These are phyloP conservation scores for Syzygium grande DNA, from an alignment of 345 rosid species.

Conservation along the genomic window DNA sequence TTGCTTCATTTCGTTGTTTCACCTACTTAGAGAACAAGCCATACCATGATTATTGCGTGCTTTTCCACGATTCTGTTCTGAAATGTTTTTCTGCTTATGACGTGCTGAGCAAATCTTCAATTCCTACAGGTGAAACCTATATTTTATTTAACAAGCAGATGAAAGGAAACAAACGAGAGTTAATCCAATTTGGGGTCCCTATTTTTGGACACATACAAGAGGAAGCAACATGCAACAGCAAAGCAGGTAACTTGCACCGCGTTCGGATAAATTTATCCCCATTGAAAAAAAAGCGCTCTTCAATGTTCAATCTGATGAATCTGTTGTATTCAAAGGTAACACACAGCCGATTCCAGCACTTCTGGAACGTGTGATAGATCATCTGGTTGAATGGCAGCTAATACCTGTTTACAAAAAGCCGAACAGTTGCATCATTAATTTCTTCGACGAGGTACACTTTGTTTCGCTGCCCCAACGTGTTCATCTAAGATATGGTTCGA, in stretches of 20 bases:
- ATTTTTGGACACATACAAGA: conserved; percentile 69
- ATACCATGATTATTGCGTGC: background rate
- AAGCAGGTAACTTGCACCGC: conserved; percentile 32
- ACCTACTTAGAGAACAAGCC: background rate
- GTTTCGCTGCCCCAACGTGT: conserved; percentile 6
- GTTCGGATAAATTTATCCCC: background rate
- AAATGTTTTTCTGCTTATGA: background rate
- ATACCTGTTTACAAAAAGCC: conserved; percentile 88
- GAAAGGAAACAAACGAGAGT: conserved; percentile 88
- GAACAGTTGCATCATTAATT: conserved; percentile 87
- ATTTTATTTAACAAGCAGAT: conserved; percentile 92
- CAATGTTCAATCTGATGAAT: background rate
- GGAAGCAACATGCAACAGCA: conserved; percentile 40
- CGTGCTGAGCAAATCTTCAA: background rate
- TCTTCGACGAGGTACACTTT: conserved; percentile 83
- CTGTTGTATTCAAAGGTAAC: conserved; percentile 25
- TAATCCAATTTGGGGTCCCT: conserved; percentile 84
- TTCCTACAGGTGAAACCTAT: conserved; percentile 63
- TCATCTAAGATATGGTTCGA: conserved; percentile 1
- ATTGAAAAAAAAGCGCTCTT: background rate
- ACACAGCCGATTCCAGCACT: conserved; percentile 81
- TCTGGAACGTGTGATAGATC: conserved; percentile 66
- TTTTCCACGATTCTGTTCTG: background rate
- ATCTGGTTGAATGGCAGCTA: conserved; percentile 78
- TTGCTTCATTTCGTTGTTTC: background rate